These are phyloP conservation scores for Lentinus tigrinus DNA, from an alignment of 768 basidiomycete genomes.

Conservation along the genomic window DNA sequence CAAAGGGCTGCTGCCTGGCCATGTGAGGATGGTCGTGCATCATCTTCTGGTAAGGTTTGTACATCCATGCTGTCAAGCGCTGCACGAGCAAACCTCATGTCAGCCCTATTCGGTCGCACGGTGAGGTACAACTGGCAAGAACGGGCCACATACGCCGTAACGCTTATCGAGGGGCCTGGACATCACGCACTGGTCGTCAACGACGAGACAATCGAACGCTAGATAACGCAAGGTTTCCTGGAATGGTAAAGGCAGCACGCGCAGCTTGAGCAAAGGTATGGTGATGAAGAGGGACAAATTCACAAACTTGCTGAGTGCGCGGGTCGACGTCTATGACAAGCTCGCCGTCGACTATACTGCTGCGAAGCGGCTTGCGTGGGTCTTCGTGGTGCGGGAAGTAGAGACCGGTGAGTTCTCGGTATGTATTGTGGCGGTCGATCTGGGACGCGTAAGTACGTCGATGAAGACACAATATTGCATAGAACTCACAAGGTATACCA, in stretches of 20 bases:
- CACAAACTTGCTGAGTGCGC: constrained; percentile 60
- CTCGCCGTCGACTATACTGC: constrained; percentile 90
- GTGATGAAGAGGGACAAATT: background rate
- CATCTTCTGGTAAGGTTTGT: constrained; percentile 75
- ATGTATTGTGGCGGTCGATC: constrained; percentile 95
- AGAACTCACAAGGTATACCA: constrained; percentile 65
- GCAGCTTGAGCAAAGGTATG: constrained; percentile 2
- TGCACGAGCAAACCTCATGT: constrained; percentile 30
- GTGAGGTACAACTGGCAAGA: background rate
- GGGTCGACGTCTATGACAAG: constrained; percentile 90
- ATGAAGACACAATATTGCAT: background rate
- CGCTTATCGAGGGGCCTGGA: constrained; percentile 76
- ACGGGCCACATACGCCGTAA: constrained; percentile 73
- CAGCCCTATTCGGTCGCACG: background rate
- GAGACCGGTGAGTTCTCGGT: constrained; percentile 70
- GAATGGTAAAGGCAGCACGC: background rate
- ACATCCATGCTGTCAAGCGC: constrained; percentile 82
- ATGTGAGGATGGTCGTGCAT: constrained; percentile 68
- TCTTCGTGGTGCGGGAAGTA: constrained; percentile 90
- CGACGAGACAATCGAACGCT: constrained; percentile 91
- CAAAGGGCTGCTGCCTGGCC: constrained; percentile 67
- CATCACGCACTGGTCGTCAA: constrained; percentile 88
- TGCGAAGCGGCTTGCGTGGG: constrained; percentile 61
- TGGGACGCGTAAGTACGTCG: constrained; percentile 31
- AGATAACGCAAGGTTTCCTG: constrained; percentile 83